Evolutionary conservation across 441 rosid species (phyloP).

Genomic region (Gossypium gossypioides): DNA sequence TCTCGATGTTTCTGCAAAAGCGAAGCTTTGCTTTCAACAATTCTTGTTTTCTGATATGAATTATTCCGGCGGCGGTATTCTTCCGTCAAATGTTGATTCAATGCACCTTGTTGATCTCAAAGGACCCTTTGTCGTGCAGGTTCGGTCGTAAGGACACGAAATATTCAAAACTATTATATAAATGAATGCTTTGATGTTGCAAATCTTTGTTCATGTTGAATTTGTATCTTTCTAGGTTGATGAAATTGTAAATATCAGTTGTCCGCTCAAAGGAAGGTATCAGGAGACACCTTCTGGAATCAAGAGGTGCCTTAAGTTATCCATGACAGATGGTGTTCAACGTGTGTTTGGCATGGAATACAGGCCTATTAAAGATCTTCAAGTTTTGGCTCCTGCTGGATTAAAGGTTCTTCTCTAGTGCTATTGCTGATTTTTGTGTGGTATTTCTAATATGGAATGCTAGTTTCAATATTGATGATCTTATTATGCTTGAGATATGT

Average conservation of each 20-base stretch:
- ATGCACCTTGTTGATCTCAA: conserved; percentile 67
- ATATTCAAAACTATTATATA: neutral
- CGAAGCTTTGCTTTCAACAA: conserved; percentile 67
- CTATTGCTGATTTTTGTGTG: conserved; percentile 2
- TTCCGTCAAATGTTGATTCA: conserved; percentile 55
- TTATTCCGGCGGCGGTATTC: conserved; percentile 60
- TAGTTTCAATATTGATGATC: neutral
- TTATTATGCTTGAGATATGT: neutral
- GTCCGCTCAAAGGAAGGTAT: conserved; percentile 66
- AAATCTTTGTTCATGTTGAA: conserved; percentile 12
- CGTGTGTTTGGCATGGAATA: conserved; percentile 88
- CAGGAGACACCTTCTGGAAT: conserved; percentile 52
- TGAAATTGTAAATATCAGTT: conserved; percentile 76
- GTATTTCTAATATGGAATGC: neutral
- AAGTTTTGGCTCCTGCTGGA: conserved; percentile 69
- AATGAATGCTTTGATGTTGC: neutral
- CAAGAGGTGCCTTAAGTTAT: conserved; percentile 83
- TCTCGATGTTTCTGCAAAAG: conserved; percentile 40
- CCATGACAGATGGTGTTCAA: conserved; percentile 87
- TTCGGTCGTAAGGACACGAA: conserved; percentile 7
- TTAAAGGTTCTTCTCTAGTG: conserved; percentile 47
- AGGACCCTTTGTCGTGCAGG: conserved; percentile 91
- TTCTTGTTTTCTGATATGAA: conserved; percentile 79
- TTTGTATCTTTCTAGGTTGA: conserved; percentile 52
- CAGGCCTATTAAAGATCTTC: conserved; percentile 76